These are phyloP conservation scores for Cystobasidium tubakii DNA, from an alignment of 768 basidiomycete genomes.

Conservation along the genomic window DNA sequence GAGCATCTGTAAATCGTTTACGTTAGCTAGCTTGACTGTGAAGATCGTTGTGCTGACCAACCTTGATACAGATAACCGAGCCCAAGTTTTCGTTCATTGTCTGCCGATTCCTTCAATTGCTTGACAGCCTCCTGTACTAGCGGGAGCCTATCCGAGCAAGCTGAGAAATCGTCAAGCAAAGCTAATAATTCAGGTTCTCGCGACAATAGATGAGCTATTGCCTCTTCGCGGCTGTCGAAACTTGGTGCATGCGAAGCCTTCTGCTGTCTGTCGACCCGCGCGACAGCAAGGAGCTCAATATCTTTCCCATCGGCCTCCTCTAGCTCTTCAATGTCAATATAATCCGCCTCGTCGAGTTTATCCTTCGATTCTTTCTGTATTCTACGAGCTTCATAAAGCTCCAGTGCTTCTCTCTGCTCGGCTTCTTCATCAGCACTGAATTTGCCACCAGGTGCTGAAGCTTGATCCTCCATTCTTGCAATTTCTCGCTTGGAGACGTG, in stretches of 20 bases:
- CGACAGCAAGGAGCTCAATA: constrained; percentile 6
- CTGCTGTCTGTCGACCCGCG: neutral
- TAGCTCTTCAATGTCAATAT: constrained; percentile 13
- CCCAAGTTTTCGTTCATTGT: constrained; percentile 14
- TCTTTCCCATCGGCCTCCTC: constrained; percentile 11
- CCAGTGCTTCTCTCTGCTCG: constrained; percentile 43
- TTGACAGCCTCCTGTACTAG: neutral
- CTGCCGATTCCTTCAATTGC: neutral
- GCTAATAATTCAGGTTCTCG: constrained; percentile 44
- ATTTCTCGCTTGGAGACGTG: constrained; percentile 25
- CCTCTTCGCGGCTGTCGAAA: constrained; percentile 35
- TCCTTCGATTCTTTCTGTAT: constrained; percentile 41
- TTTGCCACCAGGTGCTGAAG: constrained; percentile 8
- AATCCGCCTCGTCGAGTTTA: constrained; percentile 38
- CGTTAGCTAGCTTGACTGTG: neutral
- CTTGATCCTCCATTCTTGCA: constrained; percentile 29
- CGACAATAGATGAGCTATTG: constrained; percentile 43
- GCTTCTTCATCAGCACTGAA: constrained; percentile 40
- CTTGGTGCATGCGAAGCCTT: constrained; percentile 5
- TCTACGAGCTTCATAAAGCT: constrained; percentile 42
- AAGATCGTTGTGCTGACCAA: neutral
- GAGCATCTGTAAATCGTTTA: neutral
- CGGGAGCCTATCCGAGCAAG: constrained; percentile 19
- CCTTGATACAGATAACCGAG: constrained; percentile 27
- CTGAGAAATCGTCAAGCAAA: constrained; percentile 44